Percentiles rank a stretch among this genome's conserved stretches.
Evolutionary conservation across 2,329 filamentous ascomycete genomes (phyloP).

Genomic region (Tolypocladium ophioglossoides): DNA sequence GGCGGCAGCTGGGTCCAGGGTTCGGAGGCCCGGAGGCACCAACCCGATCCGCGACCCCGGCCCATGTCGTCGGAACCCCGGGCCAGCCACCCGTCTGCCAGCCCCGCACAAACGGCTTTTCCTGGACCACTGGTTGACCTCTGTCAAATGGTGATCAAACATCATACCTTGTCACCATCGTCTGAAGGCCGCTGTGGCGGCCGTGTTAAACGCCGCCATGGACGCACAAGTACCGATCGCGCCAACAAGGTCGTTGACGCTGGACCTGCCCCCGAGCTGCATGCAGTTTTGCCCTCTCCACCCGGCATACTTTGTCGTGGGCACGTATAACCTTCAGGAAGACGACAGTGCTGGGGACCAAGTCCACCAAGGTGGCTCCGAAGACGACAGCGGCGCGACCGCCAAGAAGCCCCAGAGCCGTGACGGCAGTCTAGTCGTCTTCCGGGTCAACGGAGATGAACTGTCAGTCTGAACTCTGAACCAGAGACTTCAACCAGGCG

Average conservation of each 20-base stretch:
- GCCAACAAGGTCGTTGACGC: constrained; percentile 36
- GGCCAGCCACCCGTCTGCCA: background rate
- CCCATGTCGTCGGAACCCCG: background rate
- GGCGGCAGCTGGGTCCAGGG: background rate
- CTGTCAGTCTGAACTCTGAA: constrained; percentile 39
- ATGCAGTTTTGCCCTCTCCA: constrained; percentile 59
- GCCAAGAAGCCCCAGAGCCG: constrained; percentile 45
- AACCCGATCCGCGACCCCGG: background rate
- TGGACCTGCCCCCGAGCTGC: constrained; percentile 66
- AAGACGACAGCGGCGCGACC: constrained; percentile 11
- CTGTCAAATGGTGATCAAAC: background rate
- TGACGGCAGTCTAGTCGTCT: constrained; percentile 64
- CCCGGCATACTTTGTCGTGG: constrained; percentile 62
- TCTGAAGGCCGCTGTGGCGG: background rate
- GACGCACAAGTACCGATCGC: constrained; percentile 14
- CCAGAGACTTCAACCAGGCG: background rate
- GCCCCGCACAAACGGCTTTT: background rate
- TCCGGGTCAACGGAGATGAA: constrained; percentile 38
- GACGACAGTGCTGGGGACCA: constrained; percentile 13
- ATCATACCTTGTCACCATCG: background rate
- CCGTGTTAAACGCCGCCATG: constrained; percentile 8
- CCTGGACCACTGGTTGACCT: background rate
- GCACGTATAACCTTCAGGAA: constrained; percentile 70
- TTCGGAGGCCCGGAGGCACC: background rate
- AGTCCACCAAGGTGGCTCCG: background rate